Evolutionary conservation across 768 basidiomycete genomes (phyloP).

Genomic region (Hydnum rufescens): DNA sequence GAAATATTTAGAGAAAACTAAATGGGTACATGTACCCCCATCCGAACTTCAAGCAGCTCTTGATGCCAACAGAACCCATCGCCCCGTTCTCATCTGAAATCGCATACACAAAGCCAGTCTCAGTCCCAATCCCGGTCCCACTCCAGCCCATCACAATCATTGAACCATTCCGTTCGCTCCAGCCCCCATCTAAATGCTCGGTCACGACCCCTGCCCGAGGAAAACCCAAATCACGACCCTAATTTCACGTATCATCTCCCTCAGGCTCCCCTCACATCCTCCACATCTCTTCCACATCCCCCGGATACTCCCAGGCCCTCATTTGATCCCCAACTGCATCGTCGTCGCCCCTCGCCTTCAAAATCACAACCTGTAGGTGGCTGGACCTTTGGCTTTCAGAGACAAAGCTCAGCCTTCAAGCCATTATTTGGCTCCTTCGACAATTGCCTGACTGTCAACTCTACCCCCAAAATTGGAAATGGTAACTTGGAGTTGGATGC

Average conservation of each 20-base stretch:
- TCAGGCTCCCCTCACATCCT: not conserved
- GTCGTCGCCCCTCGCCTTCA: conserved; percentile 1
- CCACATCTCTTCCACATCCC: not conserved
- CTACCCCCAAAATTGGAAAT: not conserved
- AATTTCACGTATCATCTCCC: not conserved
- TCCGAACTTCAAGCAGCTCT: not conserved
- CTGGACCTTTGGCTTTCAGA: not conserved
- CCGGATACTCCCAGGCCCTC: not conserved
- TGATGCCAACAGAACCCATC: conserved; percentile 1
- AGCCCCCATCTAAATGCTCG: not conserved
- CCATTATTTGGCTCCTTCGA: not conserved
- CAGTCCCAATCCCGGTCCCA: not conserved
- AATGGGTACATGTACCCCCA: not conserved
- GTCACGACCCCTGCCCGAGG: not conserved
- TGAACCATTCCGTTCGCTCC: not conserved
- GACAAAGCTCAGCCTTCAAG: not conserved
- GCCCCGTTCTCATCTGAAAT: not conserved
- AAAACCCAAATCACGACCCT: not conserved
- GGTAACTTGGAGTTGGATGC: not conserved
- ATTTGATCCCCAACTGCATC: not conserved
- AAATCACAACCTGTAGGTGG: not conserved
- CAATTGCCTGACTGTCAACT: not conserved
- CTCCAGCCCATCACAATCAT: not conserved
- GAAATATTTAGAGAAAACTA: not conserved
- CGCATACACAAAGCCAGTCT: not conserved